phyloP scores from a whole-genome alignment of 495 filamentous ascomycete species.

The Tuber indicum region DNA sequence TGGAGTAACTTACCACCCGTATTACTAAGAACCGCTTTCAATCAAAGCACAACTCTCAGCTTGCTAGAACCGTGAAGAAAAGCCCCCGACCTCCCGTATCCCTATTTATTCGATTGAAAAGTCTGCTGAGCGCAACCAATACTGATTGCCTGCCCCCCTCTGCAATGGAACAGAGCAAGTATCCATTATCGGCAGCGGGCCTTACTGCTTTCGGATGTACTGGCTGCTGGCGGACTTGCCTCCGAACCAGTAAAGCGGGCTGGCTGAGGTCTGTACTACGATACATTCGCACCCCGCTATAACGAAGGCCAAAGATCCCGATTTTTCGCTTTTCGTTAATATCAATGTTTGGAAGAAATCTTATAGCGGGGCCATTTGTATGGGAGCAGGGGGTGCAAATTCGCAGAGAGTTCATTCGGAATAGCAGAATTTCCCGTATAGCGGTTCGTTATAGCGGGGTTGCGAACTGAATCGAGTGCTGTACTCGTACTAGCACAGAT shows the following conservation, averaged over 20 bases:
- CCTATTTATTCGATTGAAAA: background rate
- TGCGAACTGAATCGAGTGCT: too few species aligned
- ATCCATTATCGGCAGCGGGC: background rate
- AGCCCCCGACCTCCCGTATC: background rate
- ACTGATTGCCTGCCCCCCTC: background rate
- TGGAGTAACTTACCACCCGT: background rate
- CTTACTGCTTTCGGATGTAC: background rate
- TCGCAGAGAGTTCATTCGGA: too few species aligned
- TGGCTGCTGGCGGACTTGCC: background rate
- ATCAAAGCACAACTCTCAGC: background rate
- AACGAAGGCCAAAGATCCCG: too few species aligned
- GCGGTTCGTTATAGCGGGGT: too few species aligned
- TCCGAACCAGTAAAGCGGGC: background rate
- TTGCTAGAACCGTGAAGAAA: background rate
- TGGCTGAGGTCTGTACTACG: background rate
- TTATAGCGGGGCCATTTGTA: too few species aligned
- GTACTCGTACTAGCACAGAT: too few species aligned
- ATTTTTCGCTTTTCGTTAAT: too few species aligned
- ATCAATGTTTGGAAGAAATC: too few species aligned
- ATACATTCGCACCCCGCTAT: too few species aligned
- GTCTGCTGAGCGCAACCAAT: background rate
- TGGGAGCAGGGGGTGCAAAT: too few species aligned
- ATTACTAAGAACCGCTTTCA: background rate
- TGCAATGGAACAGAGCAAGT: background rate
- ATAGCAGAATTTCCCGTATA: too few species aligned